Evolutionary conservation across 352 stramenopile genomes (phyloP), one percentile per base, ranked within the genome.

Genomic region (Phytopythium sindhum): DNA sequence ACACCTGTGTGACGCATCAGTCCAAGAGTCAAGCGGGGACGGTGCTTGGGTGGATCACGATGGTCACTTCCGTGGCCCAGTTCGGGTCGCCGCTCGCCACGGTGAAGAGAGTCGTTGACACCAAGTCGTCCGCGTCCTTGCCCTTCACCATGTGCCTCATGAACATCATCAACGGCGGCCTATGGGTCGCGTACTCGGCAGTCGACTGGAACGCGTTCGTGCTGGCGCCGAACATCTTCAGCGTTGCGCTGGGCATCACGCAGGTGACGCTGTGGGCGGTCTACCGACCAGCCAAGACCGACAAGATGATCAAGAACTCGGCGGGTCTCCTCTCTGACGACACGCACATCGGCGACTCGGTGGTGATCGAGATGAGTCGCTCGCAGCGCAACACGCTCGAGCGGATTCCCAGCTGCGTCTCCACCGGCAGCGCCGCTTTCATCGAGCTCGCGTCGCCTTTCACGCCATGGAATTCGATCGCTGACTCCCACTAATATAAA

Each of bases 31-130:
- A 69, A 28, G 61, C 73, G 3, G 41, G 35, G 3, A 55, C 60
- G 21, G 63, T 66, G 14, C 57, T 73, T 9, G 71, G 71, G 10
- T 63, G 63, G 19, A 21, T 78, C 24, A 66, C 61, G 4, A 75
- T 74, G 35, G 58, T 23, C 15, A 61, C 60, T 17, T 64, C 61
- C 1, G 45, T 74, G 26, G 39, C 69, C 2, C 58, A 74, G 23
- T 80, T 74, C 39, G 66, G 57, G 15, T 77, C 68, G 8, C 72
- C 68, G 24, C 71, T 80, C 39, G 63, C 62, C 7, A 74, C 63
- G 6, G 67, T 80, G 35, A 33, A n/a, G 15, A 35, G 56, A 4
- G 72, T 75, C 8, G 3, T 80, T 4, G 59, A 55, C 19, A 67
- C 65, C 21, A 66, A 69, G 35, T 72, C 57, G 41, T 54, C 69